Percentiles rank a stretch among this genome's conserved stretches.
Evolutionary conservation across 768 basidiomycete species (phyloP).

Genomic region (Exsudoporus frostii): DNA sequence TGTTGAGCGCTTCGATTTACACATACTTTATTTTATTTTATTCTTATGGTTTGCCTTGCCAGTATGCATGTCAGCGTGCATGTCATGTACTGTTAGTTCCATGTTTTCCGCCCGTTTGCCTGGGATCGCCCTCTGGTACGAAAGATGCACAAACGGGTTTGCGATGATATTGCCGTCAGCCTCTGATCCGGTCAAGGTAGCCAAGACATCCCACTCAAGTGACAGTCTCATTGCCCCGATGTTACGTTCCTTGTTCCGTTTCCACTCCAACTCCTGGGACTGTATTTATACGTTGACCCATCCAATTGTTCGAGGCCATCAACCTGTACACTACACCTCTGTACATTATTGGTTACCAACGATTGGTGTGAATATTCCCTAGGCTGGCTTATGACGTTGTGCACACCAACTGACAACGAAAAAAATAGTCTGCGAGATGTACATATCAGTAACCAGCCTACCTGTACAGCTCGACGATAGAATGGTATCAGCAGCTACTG

Average conservation of each 20-base stretch:
- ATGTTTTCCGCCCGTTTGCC: constrained; percentile 15
- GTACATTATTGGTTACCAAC: neutral
- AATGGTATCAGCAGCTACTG: neutral
- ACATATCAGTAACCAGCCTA: neutral
- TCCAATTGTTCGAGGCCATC: neutral
- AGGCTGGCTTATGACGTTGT: neutral
- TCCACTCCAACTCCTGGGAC: neutral
- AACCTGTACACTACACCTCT: neutral
- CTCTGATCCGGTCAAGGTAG: neutral
- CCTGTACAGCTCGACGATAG: constrained; percentile 6
- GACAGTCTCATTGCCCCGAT: neutral
- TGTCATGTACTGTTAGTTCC: constrained; percentile 5
- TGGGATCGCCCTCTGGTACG: neutral
- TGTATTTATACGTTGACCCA: neutral
- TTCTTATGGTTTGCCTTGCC: neutral
- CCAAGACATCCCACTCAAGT: neutral
- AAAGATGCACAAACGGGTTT: neutral
- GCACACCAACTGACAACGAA: neutral
- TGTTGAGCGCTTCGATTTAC: neutral
- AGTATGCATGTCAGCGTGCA: neutral
- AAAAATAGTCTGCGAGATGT: neutral
- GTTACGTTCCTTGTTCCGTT: neutral
- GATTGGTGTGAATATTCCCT: neutral
- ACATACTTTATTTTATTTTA: too few species aligned
- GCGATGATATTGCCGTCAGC: neutral